A percentile compares a stretch with the other conserved stretches of the same genome.
These are phyloP conservation scores for Malania oleifera DNA, from an alignment of 164 flowering plant species.

Conservation along the genomic window DNA sequence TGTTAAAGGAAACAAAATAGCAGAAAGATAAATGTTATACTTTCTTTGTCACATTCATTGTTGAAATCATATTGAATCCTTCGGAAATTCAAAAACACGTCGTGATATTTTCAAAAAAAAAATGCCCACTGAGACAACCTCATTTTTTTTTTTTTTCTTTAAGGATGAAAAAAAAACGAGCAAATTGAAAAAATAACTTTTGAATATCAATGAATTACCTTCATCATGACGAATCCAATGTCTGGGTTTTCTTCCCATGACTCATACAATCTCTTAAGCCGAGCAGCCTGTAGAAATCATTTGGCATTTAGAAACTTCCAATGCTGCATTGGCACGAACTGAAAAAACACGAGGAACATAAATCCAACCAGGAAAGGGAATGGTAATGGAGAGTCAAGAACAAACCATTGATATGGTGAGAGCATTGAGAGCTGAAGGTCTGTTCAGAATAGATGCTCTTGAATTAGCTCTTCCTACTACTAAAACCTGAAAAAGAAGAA, in stretches of 20 bases:
- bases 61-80: no score
- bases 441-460: conserved; percentile 75
- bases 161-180: no score
- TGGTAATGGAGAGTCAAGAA: background rate
- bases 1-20: no score
- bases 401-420: conserved; percentile 67
- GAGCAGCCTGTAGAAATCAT: conserved; percentile 38
- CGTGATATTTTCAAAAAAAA: no score
- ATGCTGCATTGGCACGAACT: background rate
- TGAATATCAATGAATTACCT: conserved; percentile 31
- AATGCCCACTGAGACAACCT: no score
- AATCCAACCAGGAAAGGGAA: background rate
- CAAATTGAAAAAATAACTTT: background rate
- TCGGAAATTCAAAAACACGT: no score
- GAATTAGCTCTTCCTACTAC: conserved; percentile 80
- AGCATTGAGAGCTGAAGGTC: conserved; percentile 76
- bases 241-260: conserved; percentile 90
- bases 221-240: conserved; percentile 77
- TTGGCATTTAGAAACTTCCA: background rate
- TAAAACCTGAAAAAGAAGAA: conserved; percentile 46
- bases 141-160: no score
- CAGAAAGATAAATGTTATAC: no score
- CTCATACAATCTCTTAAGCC: conserved; percentile 70
- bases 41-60: no score
- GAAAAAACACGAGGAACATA: conserved; percentile 1